Percentiles rank a stretch among this genome's conserved stretches.
These are phyloP conservation scores for Biscutella laevigata DNA, from an alignment of 441 rosid genomes.

Conservation along the genomic window DNA sequence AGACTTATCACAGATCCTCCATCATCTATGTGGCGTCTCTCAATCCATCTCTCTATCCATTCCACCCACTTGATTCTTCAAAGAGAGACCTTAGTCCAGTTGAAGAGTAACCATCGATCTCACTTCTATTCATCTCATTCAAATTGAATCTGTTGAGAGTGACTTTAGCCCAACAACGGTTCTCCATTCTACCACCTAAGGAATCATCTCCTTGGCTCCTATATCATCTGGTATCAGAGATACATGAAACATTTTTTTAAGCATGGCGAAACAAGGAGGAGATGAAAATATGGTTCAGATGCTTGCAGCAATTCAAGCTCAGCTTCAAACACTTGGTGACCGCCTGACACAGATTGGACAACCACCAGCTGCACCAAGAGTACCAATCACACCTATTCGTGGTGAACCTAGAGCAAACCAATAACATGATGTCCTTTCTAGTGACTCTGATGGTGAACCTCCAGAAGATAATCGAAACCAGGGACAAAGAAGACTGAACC, in stretches of 20 bases:
- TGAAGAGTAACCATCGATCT: background rate
- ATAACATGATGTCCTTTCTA: too few species aligned
- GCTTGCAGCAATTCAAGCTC: background rate
- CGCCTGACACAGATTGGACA: background rate
- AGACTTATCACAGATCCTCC: too few species aligned
- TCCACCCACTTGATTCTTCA: too few species aligned
- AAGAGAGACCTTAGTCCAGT: background rate
- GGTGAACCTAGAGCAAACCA: too few species aligned
- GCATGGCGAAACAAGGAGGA: background rate
- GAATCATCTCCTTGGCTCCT: too few species aligned
- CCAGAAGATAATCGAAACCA: background rate
- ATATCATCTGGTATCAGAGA: background rate
- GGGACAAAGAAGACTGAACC: background rate
- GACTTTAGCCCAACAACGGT: background rate
- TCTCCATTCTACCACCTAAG: background rate
- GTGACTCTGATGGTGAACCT: too few species aligned
- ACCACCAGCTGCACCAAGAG: background rate
- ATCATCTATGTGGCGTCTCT: too few species aligned
- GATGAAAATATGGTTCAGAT: background rate
- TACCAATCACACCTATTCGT: too few species aligned
- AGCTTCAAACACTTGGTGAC: background rate
- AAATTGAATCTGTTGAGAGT: background rate
- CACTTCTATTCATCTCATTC: background rate
- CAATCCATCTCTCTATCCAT: too few species aligned
- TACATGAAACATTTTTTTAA: background rate